Conservation (phyloP, 1,139 yeast genomes). For the Sugiyamaella pinicola region DNA sequence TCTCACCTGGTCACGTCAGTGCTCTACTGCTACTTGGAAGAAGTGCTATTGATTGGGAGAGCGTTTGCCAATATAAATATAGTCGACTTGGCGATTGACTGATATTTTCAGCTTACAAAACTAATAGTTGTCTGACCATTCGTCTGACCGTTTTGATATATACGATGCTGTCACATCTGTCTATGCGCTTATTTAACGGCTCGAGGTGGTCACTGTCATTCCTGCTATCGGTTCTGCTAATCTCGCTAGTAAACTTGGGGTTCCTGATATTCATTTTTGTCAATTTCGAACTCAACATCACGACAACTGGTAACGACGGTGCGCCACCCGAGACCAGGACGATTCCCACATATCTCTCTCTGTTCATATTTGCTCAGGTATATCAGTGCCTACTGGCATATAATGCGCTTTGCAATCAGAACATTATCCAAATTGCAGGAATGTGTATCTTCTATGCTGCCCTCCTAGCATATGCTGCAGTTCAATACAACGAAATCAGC, state of each 20-base stretch:
- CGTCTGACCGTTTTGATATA: too few relatives aligned
- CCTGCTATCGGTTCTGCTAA: constrained; percentile 31
- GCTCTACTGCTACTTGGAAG: too few relatives aligned
- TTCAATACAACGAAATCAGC: constrained; percentile 52
- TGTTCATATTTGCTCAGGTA: constrained; percentile 50
- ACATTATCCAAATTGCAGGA: constrained; percentile 48
- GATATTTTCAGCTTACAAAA: too few relatives aligned
- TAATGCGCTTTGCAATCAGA: constrained; percentile 50
- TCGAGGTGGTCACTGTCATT: constrained; percentile 31
- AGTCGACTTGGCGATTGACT: background rate
- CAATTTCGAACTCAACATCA: constrained; percentile 35
- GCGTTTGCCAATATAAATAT: too few relatives aligned
- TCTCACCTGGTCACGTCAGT: too few relatives aligned
- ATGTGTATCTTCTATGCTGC: constrained; percentile 52
- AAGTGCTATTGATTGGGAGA: too few relatives aligned
- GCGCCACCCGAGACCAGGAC: constrained; percentile 34
- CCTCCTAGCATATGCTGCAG: constrained; percentile 54
- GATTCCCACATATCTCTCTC: constrained; percentile 45
- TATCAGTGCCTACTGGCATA: constrained; percentile 48
- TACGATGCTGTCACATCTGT: background rate
- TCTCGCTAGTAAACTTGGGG: constrained; percentile 37
- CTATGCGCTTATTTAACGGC: constrained; percentile 6
- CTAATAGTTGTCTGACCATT: too few relatives aligned
- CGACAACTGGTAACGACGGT: constrained; percentile 21
- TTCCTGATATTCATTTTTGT: constrained; percentile 39